phyloP scores from a whole-genome alignment of 163 green algal species.

The Chlamydomonas reinhardtii region DNA sequence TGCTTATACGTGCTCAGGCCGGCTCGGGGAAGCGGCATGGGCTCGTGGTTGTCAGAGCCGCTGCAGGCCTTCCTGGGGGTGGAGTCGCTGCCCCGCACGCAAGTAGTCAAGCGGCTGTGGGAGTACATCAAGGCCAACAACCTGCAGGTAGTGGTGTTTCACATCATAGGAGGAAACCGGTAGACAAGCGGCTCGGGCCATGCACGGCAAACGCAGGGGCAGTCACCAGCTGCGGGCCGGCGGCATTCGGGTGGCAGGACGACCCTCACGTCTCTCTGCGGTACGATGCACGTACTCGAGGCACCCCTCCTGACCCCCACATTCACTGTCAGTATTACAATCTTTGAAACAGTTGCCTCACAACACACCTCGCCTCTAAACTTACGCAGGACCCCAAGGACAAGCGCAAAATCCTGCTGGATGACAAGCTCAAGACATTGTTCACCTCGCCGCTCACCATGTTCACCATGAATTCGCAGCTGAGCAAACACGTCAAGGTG shows the following conservation, averaged over 20 bases:
- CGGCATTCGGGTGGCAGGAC: too few relatives aligned
- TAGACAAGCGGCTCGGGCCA: too few relatives aligned
- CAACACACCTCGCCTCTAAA: too few relatives aligned
- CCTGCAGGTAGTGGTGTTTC: constrained; percentile 40
- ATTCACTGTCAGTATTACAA: too few relatives aligned
- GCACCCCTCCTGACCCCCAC: too few relatives aligned
- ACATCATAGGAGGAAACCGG: too few relatives aligned
- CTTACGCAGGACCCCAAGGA: constrained; percentile 66
- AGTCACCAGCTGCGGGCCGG: too few relatives aligned
- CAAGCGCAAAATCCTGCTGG: constrained; percentile 70
- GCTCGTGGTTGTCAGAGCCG: constrained; percentile 56
- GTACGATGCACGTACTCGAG: too few relatives aligned
- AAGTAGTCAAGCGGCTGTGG: constrained; percentile 75
- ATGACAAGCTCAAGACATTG: constrained; percentile 69
- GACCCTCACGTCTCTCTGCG: too few relatives aligned
- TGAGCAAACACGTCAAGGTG: constrained; percentile 61
- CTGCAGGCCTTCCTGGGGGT: constrained; percentile 69
- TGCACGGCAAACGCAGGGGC: too few relatives aligned
- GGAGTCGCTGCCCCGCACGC: constrained; percentile 62
- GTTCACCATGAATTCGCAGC: constrained; percentile 78
- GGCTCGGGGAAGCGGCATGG: background rate
- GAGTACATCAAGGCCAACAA: constrained; percentile 79
- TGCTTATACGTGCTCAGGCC: background rate
- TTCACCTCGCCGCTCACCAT: constrained; percentile 70
- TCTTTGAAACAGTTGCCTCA: too few relatives aligned